Conservation (phyloP, 2,329 filamentous ascomycete species). For the Parascedosporium putredinis region DNA sequence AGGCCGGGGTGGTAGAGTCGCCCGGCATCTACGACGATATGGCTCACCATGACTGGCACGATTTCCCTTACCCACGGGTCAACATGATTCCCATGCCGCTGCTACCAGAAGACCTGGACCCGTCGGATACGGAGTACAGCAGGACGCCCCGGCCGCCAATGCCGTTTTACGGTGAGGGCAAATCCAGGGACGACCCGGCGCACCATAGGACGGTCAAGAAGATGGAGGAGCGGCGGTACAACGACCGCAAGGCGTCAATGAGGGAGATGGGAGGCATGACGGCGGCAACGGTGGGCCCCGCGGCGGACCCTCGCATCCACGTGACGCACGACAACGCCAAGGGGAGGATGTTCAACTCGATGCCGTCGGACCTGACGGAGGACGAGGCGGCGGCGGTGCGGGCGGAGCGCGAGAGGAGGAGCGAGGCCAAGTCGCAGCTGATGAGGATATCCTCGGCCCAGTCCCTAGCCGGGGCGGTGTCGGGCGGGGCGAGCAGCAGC, state of each 20-base stretch:
- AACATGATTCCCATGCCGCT: conserved; percentile 8
- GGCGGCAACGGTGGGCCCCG: no score
- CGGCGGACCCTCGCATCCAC: conserved; percentile 30
- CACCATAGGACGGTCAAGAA: conserved; percentile 31
- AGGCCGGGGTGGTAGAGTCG: not conserved
- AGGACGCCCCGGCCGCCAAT: conserved; percentile 16
- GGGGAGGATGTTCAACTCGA: not conserved
- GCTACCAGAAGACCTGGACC: conserved; percentile 31
- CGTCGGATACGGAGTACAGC: conserved; percentile 16
- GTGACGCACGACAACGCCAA: conserved; percentile 19
- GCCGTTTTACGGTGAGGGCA: no score
- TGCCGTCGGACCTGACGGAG: not conserved
- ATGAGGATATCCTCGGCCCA: not conserved
- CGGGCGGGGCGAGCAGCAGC: not conserved
- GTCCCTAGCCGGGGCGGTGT: not conserved
- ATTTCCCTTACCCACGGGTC: not conserved
- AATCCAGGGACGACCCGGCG: conserved; percentile 21
- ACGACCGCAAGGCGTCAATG: conserved; percentile 33
- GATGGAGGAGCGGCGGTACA: conserved; percentile 28
- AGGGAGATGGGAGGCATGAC: conserved; percentile 25
- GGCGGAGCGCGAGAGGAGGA: not conserved
- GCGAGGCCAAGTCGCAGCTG: not conserved
- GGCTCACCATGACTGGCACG: not conserved
- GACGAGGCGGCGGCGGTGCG: not conserved
- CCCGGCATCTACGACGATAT: not conserved